A percentile compares a stretch with the other conserved stretches of the same genome.
Evolutionary conservation across 208 protist genomes (phyloP).

Genomic region (Porcisia hertigi): DNA sequence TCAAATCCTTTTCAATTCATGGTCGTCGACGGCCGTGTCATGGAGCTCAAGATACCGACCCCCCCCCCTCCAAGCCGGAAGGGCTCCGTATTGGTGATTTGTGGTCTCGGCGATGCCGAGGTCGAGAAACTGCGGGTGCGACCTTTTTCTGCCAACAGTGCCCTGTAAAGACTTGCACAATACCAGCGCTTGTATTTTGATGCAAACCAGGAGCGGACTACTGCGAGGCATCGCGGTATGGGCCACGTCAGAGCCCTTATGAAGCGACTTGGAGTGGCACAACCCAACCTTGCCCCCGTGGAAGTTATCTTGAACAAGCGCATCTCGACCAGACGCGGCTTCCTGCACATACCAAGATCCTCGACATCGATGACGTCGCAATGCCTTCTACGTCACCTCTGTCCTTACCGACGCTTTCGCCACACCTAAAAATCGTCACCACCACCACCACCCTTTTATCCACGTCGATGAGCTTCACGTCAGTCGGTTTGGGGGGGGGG

Average conservation of each 20-base stretch:
- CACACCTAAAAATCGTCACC: constrained; percentile 13
- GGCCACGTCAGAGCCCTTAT: constrained; percentile 35
- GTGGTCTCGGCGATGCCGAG: constrained; percentile 41
- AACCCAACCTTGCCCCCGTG: constrained; percentile 27
- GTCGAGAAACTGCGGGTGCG: constrained; percentile 13
- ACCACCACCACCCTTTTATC: not conserved
- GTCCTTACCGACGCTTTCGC: constrained; percentile 11
- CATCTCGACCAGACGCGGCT: constrained; percentile 25
- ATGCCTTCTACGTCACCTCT: constrained; percentile 31
- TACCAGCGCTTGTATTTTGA: constrained; percentile 9
- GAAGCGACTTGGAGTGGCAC: constrained; percentile 6
- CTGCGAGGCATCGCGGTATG: constrained; percentile 29
- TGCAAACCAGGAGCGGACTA: constrained; percentile 25
- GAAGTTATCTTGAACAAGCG: constrained; percentile 30
- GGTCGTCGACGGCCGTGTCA: constrained; percentile 31
- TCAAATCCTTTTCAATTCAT: constrained; percentile 25
- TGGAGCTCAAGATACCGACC: constrained; percentile 40
- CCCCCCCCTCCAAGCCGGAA: constrained; percentile 16
- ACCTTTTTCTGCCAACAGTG: constrained; percentile 26
- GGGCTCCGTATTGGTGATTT: constrained; percentile 11
- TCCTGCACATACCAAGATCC: constrained; percentile 10
- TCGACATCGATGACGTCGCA: constrained; percentile 19
- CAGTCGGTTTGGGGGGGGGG: constrained; percentile 24
- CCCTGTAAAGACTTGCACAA: constrained; percentile 31
- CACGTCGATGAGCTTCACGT: constrained; percentile 23